Conservation (phyloP, 306 rosid species). For the Begonia peltatifolia region DNA sequence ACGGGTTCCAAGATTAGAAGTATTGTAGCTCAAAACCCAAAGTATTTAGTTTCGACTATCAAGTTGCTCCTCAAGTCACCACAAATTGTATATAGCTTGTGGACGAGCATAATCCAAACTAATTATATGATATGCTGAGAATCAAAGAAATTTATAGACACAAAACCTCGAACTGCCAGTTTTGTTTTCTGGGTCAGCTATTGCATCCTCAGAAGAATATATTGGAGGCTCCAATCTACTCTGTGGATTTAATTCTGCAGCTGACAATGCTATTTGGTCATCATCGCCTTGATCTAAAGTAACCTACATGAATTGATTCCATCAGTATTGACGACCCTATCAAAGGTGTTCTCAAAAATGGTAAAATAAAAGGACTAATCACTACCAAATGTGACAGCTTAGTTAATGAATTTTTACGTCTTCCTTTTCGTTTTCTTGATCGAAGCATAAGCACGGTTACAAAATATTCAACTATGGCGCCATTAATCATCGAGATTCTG, state of each 20-base stretch:
- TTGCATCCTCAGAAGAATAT: constrained; percentile 36
- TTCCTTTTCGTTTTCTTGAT: background rate
- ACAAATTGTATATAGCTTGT: background rate
- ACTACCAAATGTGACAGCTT: background rate
- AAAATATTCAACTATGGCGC: background rate
- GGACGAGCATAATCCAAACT: constrained; percentile 2
- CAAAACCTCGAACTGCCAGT: constrained; percentile 46
- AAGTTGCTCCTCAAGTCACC: background rate
- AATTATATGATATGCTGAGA: background rate
- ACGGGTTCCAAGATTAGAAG: too few species aligned
- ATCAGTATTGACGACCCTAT: too few species aligned
- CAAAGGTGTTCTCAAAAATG: background rate
- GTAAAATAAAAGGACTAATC: background rate
- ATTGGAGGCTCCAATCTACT: constrained; percentile 30
- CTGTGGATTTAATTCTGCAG: constrained; percentile 28
- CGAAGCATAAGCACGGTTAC: too few species aligned
- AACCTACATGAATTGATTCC: constrained; percentile 18
- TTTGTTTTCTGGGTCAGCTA: constrained; percentile 26
- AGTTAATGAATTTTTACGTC: background rate
- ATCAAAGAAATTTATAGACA: background rate
- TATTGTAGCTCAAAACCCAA: background rate
- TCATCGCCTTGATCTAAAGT: constrained; percentile 37
- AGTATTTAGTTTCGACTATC: background rate
- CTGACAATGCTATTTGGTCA: constrained; percentile 22
- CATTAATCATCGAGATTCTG: background rate